These are phyloP conservation scores for Hypsizygus marmoreus DNA, from an alignment of 768 basidiomycete genomes.

Conservation along the genomic window DNA sequence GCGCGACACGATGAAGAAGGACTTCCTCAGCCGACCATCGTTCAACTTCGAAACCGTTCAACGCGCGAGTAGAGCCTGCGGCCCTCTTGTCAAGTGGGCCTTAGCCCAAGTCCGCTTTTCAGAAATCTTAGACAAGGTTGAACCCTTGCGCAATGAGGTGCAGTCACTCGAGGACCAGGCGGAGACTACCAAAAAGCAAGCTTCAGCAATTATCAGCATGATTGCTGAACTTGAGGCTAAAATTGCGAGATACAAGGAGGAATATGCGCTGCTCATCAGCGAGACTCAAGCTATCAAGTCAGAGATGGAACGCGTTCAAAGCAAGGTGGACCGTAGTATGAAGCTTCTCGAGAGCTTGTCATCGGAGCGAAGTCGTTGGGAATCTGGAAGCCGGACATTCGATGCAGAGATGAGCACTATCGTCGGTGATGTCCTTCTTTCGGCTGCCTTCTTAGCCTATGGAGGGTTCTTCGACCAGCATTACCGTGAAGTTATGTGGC, in stretches of 20 bases:
- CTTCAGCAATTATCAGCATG: conserved; percentile 85
- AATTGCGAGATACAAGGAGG: conserved; percentile 93
- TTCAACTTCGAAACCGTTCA: conserved; percentile 97
- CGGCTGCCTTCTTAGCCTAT: conserved; percentile 95
- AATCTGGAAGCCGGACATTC: conserved; percentile 91
- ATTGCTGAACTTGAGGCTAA: conserved; percentile 91
- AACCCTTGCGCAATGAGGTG: conserved; percentile 94
- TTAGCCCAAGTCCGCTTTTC: conserved; percentile 97
- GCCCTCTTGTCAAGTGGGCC: conserved; percentile 97
- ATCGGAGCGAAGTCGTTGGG: conserved; percentile 94
- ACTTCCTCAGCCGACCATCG: conserved; percentile 86
- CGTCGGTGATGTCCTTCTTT: conserved; percentile 93
- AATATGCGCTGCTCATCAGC: conserved; percentile 95
- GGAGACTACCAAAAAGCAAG: conserved; percentile 94
- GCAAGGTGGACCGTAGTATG: conserved; percentile 97
- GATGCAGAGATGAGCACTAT: conserved; percentile 99
- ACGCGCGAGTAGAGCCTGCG: conserved; percentile 94
- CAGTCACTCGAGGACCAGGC: conserved; percentile 91
- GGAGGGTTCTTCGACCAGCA: conserved; percentile 98
- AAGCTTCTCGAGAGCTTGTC: conserved; percentile 91
- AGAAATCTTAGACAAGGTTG: conserved; percentile 95
- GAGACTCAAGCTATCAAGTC: conserved; percentile 96
- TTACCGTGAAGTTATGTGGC: conserved; percentile 97
- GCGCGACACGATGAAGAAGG: conserved; percentile 89
- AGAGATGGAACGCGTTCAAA: conserved; percentile 97